Percentiles rank a stretch among this genome's conserved stretches.
phyloP scores from a whole-genome alignment of 306 rosid species.

The Acacia crassicarpa region DNA sequence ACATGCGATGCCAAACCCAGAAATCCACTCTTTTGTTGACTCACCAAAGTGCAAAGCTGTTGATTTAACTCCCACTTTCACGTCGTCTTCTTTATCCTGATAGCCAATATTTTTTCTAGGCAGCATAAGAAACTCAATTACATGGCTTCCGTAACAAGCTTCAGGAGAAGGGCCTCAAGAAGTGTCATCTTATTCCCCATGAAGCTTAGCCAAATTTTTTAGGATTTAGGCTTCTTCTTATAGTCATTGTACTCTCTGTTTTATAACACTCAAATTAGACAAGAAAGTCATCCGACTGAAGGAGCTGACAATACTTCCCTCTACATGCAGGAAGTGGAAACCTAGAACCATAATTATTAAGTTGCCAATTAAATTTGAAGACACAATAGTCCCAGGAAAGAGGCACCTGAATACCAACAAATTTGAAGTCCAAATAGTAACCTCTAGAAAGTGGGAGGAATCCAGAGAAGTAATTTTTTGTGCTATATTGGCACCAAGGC shows the following conservation, averaged over 20 bases:
- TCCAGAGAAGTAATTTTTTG: not conserved
- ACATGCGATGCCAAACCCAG: constrained; percentile 78
- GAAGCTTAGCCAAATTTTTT: not conserved
- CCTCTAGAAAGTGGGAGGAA: not conserved
- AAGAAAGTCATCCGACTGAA: not conserved
- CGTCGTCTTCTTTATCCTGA: constrained; percentile 91
- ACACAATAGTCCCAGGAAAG: not conserved
- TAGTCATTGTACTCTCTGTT: constrained; percentile 17
- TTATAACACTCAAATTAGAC: not conserved
- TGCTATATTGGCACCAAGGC: not conserved
- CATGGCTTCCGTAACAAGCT: constrained; percentile 26
- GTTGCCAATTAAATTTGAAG: not conserved
- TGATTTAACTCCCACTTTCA: constrained; percentile 91
- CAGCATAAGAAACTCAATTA: constrained; percentile 10
- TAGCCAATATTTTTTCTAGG: constrained; percentile 31
- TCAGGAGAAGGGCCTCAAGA: constrained; percentile 15
- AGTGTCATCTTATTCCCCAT: not conserved
- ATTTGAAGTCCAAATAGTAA: not conserved
- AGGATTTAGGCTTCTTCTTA: not conserved
- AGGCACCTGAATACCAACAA: not conserved
- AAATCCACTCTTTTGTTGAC: constrained; percentile 76
- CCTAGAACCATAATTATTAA: not conserved
- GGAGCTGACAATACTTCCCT: not conserved
- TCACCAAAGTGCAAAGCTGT: constrained; percentile 95
- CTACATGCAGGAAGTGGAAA: not conserved